Conservation (phyloP, 345 rosid species). For the Eucalyptus camaldulensis region DNA sequence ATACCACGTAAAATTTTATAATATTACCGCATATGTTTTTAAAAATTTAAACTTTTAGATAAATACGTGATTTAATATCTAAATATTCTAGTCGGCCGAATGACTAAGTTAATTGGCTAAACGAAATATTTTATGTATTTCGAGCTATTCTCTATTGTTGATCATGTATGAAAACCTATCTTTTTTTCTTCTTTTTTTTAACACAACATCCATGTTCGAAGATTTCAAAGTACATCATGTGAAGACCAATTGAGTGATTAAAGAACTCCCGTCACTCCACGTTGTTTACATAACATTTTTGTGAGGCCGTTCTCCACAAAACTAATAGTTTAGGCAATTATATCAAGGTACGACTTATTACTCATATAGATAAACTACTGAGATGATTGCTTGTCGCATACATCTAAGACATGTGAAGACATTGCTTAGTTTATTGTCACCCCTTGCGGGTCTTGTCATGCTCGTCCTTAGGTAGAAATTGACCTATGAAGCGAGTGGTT, state of each 20-base stretch:
- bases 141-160: background rate
- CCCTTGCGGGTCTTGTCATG: background rate
- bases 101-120: background rate
- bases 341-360: background rate
- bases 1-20: background rate
- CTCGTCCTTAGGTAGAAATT: background rate
- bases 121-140: background rate
- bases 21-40: accelerated
- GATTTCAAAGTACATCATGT: background rate
- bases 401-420: background rate
- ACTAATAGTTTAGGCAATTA: background rate
- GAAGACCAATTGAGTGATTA: background rate
- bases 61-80: accelerated
- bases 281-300: background rate
- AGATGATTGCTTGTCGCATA: background rate
- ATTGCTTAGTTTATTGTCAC: background rate
- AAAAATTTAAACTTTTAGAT: background rate
- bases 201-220: background rate
- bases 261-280: background rate
- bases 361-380: background rate
- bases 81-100: accelerated
- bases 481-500: background rate
- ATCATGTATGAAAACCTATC: background rate
- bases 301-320: background rate
- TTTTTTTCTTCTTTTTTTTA: accelerated